Percentiles rank a stretch among this genome's conserved stretches.
Evolutionary conservation across 108 stramenopile genomes (phyloP).

Genomic region (Ochromonas danica): DNA sequence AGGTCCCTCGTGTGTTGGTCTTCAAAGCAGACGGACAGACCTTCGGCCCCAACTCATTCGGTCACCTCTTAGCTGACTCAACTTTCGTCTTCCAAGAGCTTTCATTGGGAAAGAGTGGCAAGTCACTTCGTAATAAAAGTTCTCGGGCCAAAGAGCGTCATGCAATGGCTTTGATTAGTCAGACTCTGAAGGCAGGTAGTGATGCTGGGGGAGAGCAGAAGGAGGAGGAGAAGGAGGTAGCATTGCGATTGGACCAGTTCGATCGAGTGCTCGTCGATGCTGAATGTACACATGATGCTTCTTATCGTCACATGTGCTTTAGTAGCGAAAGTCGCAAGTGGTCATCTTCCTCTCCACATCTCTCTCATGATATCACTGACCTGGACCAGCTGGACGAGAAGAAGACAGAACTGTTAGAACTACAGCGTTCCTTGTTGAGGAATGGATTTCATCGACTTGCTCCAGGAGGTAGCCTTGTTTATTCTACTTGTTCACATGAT

Average conservation of each 20-base stretch:
- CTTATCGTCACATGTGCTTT: slow-evolving; percentile 43
- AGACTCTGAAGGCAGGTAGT: not conserved
- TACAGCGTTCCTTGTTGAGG: slow-evolving; percentile 16
- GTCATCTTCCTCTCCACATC: not conserved
- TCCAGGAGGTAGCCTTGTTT: slow-evolving; percentile 76
- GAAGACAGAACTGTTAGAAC: slow-evolving; percentile 21
- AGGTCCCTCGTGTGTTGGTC: slow-evolving; percentile 35
- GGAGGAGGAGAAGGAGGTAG: not conserved
- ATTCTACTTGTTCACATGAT: slow-evolving; percentile 83
- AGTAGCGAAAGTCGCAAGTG: slow-evolving; percentile 8
- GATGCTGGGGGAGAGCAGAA: slow-evolving; percentile 3
- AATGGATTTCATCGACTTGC: slow-evolving; percentile 53
- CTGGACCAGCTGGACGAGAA: not conserved
- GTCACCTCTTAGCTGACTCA: not conserved
- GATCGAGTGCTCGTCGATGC: slow-evolving; percentile 88
- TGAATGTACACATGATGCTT: slow-evolving; percentile 90
- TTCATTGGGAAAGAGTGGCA: slow-evolving; percentile 21
- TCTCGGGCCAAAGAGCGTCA: slow-evolving; percentile 33
- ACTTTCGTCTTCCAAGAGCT: slow-evolving; percentile 3
- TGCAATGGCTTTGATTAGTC: not conserved
- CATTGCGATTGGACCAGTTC: slow-evolving; percentile 45
- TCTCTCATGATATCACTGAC: slow-evolving; percentile 4
- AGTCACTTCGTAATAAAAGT: slow-evolving; percentile 59
- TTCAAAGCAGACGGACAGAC: slow-evolving; percentile 44
- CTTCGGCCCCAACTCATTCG: slow-evolving; percentile 37